phyloP scores from a whole-genome alignment of 352 stramenopile species.

The Phytophthora sp. region DNA sequence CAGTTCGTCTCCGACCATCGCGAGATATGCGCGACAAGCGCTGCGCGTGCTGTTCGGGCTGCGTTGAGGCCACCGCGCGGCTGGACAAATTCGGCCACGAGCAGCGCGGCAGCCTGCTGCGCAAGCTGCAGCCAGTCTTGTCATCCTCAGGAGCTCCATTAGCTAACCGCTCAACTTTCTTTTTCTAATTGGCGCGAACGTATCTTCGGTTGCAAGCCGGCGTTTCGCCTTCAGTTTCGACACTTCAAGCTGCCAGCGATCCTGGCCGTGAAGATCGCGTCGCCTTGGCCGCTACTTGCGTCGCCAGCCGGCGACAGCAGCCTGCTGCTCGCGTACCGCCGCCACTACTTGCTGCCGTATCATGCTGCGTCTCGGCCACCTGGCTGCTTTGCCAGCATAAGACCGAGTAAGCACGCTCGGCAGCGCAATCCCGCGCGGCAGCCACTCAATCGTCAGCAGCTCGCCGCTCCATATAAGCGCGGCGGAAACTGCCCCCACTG shows the following conservation, averaged over 20 bases:
- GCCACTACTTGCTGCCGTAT: background rate
- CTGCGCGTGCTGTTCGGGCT: background rate
- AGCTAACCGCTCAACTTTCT: background rate
- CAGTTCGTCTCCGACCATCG: conserved; percentile 8
- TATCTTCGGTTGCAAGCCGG: conserved; percentile 12
- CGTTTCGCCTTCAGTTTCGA: conserved; percentile 3
- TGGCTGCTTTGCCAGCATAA: too few relatives aligned
- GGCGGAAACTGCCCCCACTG: too few relatives aligned
- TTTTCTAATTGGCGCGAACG: background rate
- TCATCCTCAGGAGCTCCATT: background rate
- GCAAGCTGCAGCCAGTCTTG: background rate
- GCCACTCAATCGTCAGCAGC: too few relatives aligned
- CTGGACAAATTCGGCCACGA: background rate
- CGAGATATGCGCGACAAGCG: background rate
- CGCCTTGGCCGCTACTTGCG: background rate
- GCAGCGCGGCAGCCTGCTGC: background rate
- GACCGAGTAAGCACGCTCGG: background rate
- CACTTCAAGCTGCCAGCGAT: conserved; percentile 1
- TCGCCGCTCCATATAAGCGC: too few relatives aligned
- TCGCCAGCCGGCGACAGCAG: background rate
- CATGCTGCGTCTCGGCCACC: too few relatives aligned
- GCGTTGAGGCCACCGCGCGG: background rate
- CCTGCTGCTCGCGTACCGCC: conserved; percentile 14
- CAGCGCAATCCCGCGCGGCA: background rate
- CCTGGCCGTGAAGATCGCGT: background rate